Base-by-base conservation (phyloP, 2,329 filamentous ascomycete species). In the Waltergamsia citrina region DNA sequence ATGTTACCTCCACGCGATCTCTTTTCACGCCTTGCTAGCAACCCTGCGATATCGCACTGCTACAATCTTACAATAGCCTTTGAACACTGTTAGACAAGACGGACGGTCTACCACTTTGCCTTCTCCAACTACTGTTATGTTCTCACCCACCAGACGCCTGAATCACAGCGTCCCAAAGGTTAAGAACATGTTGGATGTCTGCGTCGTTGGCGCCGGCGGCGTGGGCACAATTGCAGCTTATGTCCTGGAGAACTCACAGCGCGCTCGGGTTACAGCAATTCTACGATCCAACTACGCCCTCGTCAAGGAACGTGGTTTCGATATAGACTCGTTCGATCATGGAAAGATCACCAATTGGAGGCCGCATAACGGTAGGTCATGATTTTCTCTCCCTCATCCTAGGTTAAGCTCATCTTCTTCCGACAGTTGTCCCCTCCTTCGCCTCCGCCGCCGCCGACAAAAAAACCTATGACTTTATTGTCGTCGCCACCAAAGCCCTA, bases 161-260 rank as follows among this genome's bases (percentile, higher is more conserved):
- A 32, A 23, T 20, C 30, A 32, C 30, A 32, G 16, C 19, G 18
- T 32, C 30, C 19, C 30, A 32, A 32, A 21, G 20, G 30, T n/a
- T 22, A 32, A 32, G 30, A 32, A 32, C 30, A 32, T 32, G 17
- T 22, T 32, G 30, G 30, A 29, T 16, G 14, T 32, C 30, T 32
- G 30, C 20, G 11, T 78, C 6, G 51, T 78, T 12, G 73, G 74
- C 14, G 57, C 60, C 8, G 74, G 74, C 8, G 69, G 68, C 7
- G 65, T 76, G 2, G 72, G 72, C 20, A 65, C 70, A 1, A 70
- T 76, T 43, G 66, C 67, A 4, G 69, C 69, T 5, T 63, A 71
- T 29, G 66, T 65, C 17, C 57, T 78, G 15, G 65, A 77, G 45
- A 47, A 53, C 6, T 67, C 68, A 6, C 61, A 61, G 7, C 52